phyloP scores from a whole-genome alignment of 805 yeast genomes.

The Danielia reshetovae region DNA sequence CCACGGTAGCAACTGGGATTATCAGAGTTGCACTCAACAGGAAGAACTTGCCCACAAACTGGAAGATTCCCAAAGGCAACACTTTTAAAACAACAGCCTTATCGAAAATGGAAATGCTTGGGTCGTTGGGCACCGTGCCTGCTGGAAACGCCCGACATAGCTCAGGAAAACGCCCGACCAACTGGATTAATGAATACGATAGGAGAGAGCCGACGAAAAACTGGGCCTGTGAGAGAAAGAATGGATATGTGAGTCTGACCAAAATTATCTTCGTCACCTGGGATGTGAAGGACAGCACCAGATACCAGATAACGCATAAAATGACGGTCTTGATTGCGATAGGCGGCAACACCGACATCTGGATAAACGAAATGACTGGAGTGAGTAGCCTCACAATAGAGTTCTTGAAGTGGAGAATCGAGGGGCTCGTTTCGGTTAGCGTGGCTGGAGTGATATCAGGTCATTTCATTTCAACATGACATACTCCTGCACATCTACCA shows the following conservation, averaged over 20 bases:
- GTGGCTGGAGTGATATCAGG: no score
- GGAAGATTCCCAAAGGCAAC: constrained; percentile 63
- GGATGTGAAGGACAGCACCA: constrained; percentile 58
- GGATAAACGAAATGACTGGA: no score
- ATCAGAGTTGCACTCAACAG: constrained; percentile 61
- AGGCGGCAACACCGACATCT: constrained; percentile 1
- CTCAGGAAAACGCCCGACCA: constrained; percentile 28
- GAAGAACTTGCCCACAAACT: constrained; percentile 60
- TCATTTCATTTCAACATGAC: no score
- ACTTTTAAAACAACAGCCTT: constrained; percentile 40
- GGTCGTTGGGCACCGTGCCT: constrained; percentile 49
- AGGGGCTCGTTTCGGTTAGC: constrained; percentile 9
- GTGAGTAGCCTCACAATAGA: constrained; percentile 57
- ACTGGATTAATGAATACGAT: constrained; percentile 35
- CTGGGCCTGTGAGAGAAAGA: constrained; percentile 63
- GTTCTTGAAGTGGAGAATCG: constrained; percentile 43
- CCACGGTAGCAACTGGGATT: constrained; percentile 65
- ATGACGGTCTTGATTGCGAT: constrained; percentile 27
- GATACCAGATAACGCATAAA: constrained; percentile 57
- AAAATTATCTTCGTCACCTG: constrained; percentile 59
- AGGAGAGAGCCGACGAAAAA: constrained; percentile 48
- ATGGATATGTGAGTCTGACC: constrained; percentile 53
- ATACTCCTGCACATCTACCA: no score
- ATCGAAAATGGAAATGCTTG: constrained; percentile 19
- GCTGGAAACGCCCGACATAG: constrained; percentile 40